These are phyloP conservation scores for Helicocarpus griseus DNA, from an alignment of 2,329 filamentous ascomycete species.

Conservation along the genomic window DNA sequence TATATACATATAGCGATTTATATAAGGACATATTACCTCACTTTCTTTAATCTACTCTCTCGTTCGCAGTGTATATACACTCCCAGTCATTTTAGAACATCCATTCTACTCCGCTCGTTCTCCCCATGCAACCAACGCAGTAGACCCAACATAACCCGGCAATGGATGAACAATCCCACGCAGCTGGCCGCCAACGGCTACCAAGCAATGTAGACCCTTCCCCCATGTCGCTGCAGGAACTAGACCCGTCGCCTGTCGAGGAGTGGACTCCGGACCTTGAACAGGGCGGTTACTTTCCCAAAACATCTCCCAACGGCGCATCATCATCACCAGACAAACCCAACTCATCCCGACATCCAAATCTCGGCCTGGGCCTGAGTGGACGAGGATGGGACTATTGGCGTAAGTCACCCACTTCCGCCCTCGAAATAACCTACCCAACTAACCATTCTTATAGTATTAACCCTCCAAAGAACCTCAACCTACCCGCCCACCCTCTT, in stretches of 20 bases:
- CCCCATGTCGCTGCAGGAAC: conserved; percentile 49
- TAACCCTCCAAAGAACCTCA: conserved; percentile 75
- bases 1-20: neutral
- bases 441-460: conserved; percentile 41
- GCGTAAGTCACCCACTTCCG: conserved; percentile 39
- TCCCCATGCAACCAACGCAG: neutral
- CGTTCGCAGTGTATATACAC: neutral
- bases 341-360: neutral
- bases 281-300: conserved; percentile 39
- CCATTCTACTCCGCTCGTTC: no score
- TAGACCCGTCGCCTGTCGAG: conserved; percentile 74
- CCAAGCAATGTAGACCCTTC: neutral
- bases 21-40: neutral
- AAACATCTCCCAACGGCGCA: neutral
- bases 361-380: conserved; percentile 45
- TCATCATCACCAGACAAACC: neutral
- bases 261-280: conserved; percentile 39
- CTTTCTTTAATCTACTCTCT: neutral
- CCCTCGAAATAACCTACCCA: neutral
- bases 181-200: neutral
- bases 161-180: neutral
- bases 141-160: neutral
- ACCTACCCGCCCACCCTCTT: conserved; percentile 76
- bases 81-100: no score
- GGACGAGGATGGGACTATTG: conserved; percentile 68